Base-by-base conservation (phyloP, 1,139 yeast genomes). In the Debaryomyces coudertii region DNA sequence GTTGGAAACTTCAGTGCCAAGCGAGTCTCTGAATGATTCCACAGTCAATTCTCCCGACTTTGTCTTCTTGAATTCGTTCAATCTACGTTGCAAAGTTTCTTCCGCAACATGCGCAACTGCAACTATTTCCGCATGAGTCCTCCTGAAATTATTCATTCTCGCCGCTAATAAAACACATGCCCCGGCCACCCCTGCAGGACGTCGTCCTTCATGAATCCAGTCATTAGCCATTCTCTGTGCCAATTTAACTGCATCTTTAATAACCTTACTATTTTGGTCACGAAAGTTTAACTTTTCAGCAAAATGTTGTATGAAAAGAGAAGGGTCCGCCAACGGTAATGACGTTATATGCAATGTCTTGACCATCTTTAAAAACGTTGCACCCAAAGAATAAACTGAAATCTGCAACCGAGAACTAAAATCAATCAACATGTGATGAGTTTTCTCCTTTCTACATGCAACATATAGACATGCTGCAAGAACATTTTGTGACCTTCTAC, bases 111-210 rank as follows among this genome's bases (percentile, higher is more conserved):
- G 96, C 1, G 99, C 95, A 20, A 93, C 93, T 0, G 95, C 95
- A 18, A 93, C 97, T 46, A 95, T 86, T 62, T 95, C 98, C 1
- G 93, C 82, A 65, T 93, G 97, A 4, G 96, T 86, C 58, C 98
- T 77, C 57, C 97, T 79, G 62, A 88, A 84, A 60, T 92, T 92
- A 66, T 93, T 93, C 98, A 93, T 93, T 66, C 99, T 79, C 3
- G 97, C 93, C 0, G 99, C 99, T 44, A 93, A 69, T 42, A 95
- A 66, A 2, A 93, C 78, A 66, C 98, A 90, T 0, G 99, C 99
- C 24, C 99, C 99, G 0, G 99, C 99, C 43, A 93, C 82, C 59
- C 99, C 99, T 0, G 99, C 98, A 0, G 99, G 99, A 51, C 99
- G 78, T 62, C 99, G 80, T 28, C 99, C 99, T 64, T 90, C 95